Base-by-base conservation (phyloP, 805 yeast genomes). In the Clavispora santaluciae region DNA sequence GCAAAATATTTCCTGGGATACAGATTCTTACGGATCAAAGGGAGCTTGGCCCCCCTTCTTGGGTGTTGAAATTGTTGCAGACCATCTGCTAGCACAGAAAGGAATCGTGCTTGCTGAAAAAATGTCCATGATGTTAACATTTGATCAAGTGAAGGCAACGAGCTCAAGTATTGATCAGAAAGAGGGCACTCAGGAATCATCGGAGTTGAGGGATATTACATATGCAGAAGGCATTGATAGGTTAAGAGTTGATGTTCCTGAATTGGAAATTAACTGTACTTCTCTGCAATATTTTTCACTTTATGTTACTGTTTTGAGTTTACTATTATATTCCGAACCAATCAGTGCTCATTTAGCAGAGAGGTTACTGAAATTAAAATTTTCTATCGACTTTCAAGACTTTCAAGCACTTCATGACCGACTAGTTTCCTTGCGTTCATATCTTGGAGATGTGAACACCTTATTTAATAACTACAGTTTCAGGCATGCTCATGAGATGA, bases 31-130 rank as follows among this genome's bases (percentile, higher is more conserved):
- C 61, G 93, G 95, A 1, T 75, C 85, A 2, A 59, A 54, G 7
- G 53, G 61, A 12, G 65, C 66, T 15, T 90, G 96, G 97, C 96
- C 96, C 2, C 95, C 96, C 0, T 90, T 95, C 88, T 59, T 89
- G 24, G 88, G 90, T 1, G 57, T 78, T 36, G 95, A 87, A 53
- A 67, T 81, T 17, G 78, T 86, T 46, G 74, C 78, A 46, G 79
- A 80, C 38, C 57, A 54, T 38, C 55, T 56, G 22, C 61, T 78
- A 44, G 69, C 72, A 2, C 68, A 64, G 2, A 54, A 63, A 9
- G 68, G 73, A 10, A 73, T 75, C 41, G 68, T 80, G 37, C 64
- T 90, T 28, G 72, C 88, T 20, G 76, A 82, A 23, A 74, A 81
- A 44, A 76, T 86, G 2, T 76, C 90, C 0, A 67, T 80, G 18